Percentiles rank a stretch among this genome's conserved stretches.
These are phyloP conservation scores for Alnus rubra DNA, from an alignment of 306 rosid genomes.

Conservation along the genomic window DNA sequence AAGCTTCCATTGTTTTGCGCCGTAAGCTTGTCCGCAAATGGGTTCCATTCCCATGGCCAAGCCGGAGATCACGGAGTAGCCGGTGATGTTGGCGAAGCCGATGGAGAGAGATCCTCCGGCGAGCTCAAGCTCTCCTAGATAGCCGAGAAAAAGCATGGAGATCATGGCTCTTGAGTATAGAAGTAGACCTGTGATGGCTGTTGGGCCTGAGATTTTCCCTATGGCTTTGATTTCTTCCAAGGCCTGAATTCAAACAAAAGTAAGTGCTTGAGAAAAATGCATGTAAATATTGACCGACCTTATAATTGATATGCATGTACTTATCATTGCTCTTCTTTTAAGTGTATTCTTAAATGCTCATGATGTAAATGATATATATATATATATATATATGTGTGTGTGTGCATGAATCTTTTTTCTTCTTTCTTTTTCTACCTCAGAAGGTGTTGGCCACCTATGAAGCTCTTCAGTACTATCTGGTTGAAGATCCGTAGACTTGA, in stretches of 20 bases:
- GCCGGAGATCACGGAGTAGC: constrained; percentile 94
- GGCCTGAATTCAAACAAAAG: constrained; percentile 48
- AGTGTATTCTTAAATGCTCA: too few species aligned
- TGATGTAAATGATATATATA: too few species aligned
- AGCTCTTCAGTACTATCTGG: constrained; percentile 43
- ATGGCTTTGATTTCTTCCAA: constrained; percentile 77
- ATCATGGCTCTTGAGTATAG: constrained; percentile 89
- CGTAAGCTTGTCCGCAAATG: constrained; percentile 91
- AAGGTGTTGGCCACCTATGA: constrained; percentile 75
- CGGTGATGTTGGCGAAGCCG: constrained; percentile 95
- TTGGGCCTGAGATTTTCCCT: constrained; percentile 85
- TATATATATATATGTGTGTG: background rate
- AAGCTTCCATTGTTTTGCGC: constrained; percentile 75
- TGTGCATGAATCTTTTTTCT: constrained; percentile 15
- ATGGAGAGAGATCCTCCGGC: constrained; percentile 95
- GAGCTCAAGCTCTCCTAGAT: constrained; percentile 85
- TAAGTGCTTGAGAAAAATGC: background rate
- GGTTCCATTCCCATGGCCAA: constrained; percentile 99
- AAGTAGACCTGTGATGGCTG: constrained; percentile 71
- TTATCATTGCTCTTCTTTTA: too few species aligned
- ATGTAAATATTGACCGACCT: too few species aligned
- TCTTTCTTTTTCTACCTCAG: constrained; percentile 56
- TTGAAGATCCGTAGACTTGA: constrained; percentile 32
- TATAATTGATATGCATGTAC: too few species aligned
- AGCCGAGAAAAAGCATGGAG: constrained; percentile 91